These are phyloP conservation scores for Pythium scleroteichum DNA, from an alignment of 352 stramenopile species.

Conservation along the genomic window DNA sequence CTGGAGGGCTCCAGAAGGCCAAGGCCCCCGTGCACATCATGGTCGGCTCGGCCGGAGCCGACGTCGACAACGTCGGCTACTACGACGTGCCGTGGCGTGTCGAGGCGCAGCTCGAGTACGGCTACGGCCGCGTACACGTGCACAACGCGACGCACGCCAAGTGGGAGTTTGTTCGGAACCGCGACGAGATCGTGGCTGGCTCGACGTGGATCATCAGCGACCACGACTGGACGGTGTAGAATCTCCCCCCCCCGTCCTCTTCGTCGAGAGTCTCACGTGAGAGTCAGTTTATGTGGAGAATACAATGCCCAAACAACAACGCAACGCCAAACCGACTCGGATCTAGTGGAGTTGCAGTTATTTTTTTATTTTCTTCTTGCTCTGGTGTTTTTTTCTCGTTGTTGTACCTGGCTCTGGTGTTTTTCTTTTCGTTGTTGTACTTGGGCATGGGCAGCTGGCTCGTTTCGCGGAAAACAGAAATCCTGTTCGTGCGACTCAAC, in stretches of 20 bases:
- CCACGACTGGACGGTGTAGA: conserved; percentile 29
- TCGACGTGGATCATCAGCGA: conserved; percentile 29
- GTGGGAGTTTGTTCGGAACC: conserved; percentile 30
- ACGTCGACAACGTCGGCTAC: conserved; percentile 24
- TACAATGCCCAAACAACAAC: no score
- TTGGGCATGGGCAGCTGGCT: no score
- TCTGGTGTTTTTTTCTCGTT: no score
- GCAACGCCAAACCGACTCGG: no score
- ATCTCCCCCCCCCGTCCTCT: not conserved
- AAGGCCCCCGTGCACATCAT: conserved; percentile 32
- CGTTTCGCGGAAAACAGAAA: no score
- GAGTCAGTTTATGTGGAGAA: no score
- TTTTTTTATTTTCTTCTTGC: no score
- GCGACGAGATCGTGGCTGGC: conserved; percentile 18
- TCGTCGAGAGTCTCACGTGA: no score
- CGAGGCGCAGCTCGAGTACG: conserved; percentile 23
- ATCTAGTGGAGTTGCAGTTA: no score
- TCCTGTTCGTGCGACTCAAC: no score
- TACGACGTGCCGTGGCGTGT: conserved; percentile 27
- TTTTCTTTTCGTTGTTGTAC: no score
- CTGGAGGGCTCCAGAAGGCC: conserved; percentile 19
- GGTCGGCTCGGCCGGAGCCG: conserved; percentile 30
- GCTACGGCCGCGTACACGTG: conserved; percentile 32
- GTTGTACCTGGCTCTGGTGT: no score
- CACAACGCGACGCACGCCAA: conserved; percentile 27